These are phyloP conservation scores for Trichosporon sp. DNA, from an alignment of 1,284 basidiomycete genomes.

Conservation along the genomic window DNA sequence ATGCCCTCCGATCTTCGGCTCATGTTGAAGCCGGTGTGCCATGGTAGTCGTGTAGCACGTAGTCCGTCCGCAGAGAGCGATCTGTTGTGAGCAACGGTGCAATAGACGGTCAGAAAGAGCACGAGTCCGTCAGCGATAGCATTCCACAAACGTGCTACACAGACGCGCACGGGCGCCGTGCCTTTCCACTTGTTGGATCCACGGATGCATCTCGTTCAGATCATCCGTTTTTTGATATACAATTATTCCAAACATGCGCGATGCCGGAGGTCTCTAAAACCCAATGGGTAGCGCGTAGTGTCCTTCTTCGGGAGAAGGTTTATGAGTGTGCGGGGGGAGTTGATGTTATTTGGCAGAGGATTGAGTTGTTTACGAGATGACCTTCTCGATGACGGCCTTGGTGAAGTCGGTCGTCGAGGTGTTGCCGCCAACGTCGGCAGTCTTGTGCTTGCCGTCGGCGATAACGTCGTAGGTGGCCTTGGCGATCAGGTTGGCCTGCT, in stretches of 20 bases:
- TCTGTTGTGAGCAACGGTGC: too few species aligned
- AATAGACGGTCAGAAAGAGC: too few species aligned
- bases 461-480: slow-evolving; percentile 90
- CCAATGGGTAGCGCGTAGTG: background rate
- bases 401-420: slow-evolving; percentile 90
- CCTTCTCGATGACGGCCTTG: slow-evolving; percentile 64
- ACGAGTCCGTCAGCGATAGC: too few species aligned
- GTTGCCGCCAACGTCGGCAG: slow-evolving; percentile 89
- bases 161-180: background rate
- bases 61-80: too few species aligned
- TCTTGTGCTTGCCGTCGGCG: slow-evolving; percentile 79
- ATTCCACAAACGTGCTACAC: background rate
- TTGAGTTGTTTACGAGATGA: slow-evolving; percentile 18
- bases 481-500: slow-evolving; percentile 92
- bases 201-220: slow-evolving; percentile 3
- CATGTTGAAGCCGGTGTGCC: too few species aligned
- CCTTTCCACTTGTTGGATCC: background rate
- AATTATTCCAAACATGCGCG: slow-evolving; percentile 5
- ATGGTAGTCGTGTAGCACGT: too few species aligned
- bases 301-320: background rate
- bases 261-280: slow-evolving; percentile 5
- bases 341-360: background rate
- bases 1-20: too few species aligned
- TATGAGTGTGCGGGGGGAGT: background rate
- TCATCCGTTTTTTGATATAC: slow-evolving; percentile 3